Evolutionary conservation across 768 basidiomycete species (phyloP), one percentile per base, ranked within the genome.

Genomic region (Mycena capillaripes): DNA sequence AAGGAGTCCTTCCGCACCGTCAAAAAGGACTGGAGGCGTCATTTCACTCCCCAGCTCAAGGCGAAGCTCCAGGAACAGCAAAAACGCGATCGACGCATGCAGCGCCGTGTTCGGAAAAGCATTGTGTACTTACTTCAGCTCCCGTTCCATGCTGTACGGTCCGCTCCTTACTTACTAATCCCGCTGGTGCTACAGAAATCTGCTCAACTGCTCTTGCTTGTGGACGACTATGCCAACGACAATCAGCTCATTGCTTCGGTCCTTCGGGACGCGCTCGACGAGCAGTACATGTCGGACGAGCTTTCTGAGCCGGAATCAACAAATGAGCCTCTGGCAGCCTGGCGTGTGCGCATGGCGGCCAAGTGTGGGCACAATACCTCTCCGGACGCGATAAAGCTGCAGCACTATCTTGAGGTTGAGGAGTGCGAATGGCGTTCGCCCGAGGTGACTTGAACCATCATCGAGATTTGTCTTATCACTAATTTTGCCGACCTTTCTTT

Each of bases 301-400:
- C 56, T 25, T 2, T 66, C 65, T 1, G 65, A 55, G 14, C 65
- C 65, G 4, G 65, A 66, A 11, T 38, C 44, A 8, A 34, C 38
- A 0, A 23, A 4, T 2, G 64, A 19, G 4, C 56, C 58, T 11
- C 19, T 5, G 11, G 56, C 17, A 2, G 34, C 23, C 11, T 67
- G 66, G 66, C 48, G 59, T 21, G 44, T 46, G 11, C 27, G 66
- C 19, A 67, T 67, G 66, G 66, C 66, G n/a, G 16, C 29, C 4
- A 3, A 6, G 10, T 2, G 3, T 8, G 64, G 52, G 5, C 5
- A 21, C 16, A 38, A 34, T 23, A 3, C 32, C 8, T 27, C 64
- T 23, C 8, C 36, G 23, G 25, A 14, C 11, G 29, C 23, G 1
- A 27, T 56, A 2, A 40, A 36, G 19, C n/a, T 40, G 2, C 23